Percentiles rank a stretch among this genome's conserved stretches.
phyloP scores from a whole-genome alignment of 441 rosid genomes.

The Metrosideros polymorpha region DNA sequence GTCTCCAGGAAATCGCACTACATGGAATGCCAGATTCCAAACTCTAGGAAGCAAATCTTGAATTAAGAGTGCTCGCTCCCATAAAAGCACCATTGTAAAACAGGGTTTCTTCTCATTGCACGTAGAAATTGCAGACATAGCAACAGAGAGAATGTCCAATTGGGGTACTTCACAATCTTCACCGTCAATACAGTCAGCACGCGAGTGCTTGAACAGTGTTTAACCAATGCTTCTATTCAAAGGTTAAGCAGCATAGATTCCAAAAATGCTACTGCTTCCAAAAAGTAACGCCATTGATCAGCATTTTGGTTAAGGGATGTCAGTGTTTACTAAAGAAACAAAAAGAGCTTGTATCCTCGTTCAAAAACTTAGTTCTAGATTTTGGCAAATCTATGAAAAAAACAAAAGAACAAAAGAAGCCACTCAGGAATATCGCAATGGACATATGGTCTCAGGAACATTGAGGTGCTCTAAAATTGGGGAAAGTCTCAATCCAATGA shows the following conservation, averaged over 20 bases:
- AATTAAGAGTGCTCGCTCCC: not conserved
- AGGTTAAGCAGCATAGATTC: not conserved
- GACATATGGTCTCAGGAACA: constrained; percentile 7
- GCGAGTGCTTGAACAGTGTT: not conserved
- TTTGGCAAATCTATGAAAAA: not conserved
- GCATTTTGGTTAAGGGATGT: not conserved
- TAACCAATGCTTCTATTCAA: not conserved
- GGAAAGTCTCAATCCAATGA: constrained; percentile 44
- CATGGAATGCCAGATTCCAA: not conserved
- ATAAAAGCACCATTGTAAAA: not conserved
- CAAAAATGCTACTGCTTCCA: not conserved
- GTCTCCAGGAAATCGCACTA: not conserved
- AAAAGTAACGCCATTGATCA: not conserved
- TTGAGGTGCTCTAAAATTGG: constrained; percentile 22
- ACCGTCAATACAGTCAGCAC: not conserved
- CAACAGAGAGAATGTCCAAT: not conserved
- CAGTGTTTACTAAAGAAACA: not conserved
- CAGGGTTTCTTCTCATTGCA: not conserved
- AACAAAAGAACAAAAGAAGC: not conserved
- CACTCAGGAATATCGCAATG: constrained; percentile 1
- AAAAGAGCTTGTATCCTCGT: not conserved
- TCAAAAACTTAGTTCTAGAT: not conserved
- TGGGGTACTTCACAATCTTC: not conserved
- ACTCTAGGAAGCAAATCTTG: not conserved
- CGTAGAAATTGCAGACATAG: not conserved